Base-by-base conservation (phyloP, 768 basidiomycete genomes). In the Saitozyma podzolica region DNA sequence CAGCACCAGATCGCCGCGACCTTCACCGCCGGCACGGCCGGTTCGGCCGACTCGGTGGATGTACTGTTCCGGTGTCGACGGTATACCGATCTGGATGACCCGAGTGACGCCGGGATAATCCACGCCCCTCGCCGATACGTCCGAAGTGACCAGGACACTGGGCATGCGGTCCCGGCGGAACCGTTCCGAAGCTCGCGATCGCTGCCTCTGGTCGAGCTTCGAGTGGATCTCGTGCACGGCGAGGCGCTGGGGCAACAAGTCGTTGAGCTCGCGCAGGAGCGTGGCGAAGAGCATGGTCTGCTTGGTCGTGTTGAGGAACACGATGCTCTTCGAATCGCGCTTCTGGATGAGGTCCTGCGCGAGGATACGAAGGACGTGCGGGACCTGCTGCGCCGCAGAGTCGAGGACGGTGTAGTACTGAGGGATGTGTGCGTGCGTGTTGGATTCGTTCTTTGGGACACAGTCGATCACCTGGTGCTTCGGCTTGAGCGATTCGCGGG, bases 41-140 rank as follows among this genome's bases (percentile, higher is more conserved):
- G 92, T 91, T 58, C 92, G 84, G 3, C 90, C 89, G 50, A 95
- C 86, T 61, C 93, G 88, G 68, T 93, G 91, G 54, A 92, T 82
- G 75, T 96, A 95, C 66, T 87, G 85, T 19, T 91, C 88, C 9
- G 84, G 79, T 0, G 80, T 82, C 7, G 80, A 76, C 2, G 95
- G 93, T 8, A 89, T 82, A 55, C 95, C 93, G 55, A 99, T 83
- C 77, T 97, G 96, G 66, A 98, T 89, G 64, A 94, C 89, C 45
- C 92, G 87, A 0, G 90, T 91, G 19, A 93, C 89, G 17, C 85
- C 86, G 8, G 91, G 91, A 76, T 94, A 95, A 77, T 95, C 91
- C 50, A 94, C 85, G 14, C 91, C 91, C 61, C 91, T 86, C 19
- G 91, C 91, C 39, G 90, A 92, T 6, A 95, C 87, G 68, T 95